These are phyloP conservation scores for Aspergillus wentii DNA, from an alignment of 495 filamentous ascomycete genomes.

Conservation along the genomic window DNA sequence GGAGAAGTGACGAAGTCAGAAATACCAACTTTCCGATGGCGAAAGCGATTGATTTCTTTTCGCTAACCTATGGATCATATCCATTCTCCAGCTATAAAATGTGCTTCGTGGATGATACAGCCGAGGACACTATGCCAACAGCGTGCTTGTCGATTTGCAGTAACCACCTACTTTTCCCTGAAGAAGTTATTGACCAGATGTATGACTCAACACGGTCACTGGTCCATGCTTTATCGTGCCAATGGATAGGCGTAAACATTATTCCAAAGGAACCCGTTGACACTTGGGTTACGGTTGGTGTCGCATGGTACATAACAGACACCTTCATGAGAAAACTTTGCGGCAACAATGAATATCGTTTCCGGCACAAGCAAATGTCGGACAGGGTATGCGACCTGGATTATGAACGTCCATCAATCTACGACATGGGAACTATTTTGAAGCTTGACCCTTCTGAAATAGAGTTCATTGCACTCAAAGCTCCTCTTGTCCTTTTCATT, in stretches of 20 bases:
- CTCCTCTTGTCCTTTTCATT: conserved; percentile 87
- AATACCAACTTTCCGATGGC: conserved; percentile 78
- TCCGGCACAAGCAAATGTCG: conserved; percentile 78
- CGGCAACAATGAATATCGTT: conserved; percentile 91
- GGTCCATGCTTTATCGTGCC: conserved; percentile 79
- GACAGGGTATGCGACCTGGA: conserved; percentile 81
- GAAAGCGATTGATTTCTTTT: conserved; percentile 80
- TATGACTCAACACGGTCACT: conserved; percentile 71
- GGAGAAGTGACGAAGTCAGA: conserved; percentile 68
- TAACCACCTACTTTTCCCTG: conserved; percentile 75
- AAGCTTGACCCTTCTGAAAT: conserved; percentile 75
- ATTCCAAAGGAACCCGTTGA: conserved; percentile 75
- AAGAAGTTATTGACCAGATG: conserved; percentile 75
- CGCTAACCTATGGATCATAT: conserved; percentile 76
- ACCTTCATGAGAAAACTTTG: conserved; percentile 83
- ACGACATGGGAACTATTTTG: conserved; percentile 71
- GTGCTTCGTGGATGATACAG: conserved; percentile 87
- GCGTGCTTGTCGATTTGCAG: conserved; percentile 84
- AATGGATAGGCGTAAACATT: conserved; percentile 90
- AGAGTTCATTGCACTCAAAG: conserved; percentile 89
- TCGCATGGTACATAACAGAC: conserved; percentile 90
- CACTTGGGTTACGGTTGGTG: conserved; percentile 86
- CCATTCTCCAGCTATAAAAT: conserved; percentile 85
- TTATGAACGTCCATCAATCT: conserved; percentile 73
- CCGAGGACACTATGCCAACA: conserved; percentile 65